Evolutionary conservation across 371 early-diverging fungal species (phyloP).

Genomic region (Mortierella sp.): DNA sequence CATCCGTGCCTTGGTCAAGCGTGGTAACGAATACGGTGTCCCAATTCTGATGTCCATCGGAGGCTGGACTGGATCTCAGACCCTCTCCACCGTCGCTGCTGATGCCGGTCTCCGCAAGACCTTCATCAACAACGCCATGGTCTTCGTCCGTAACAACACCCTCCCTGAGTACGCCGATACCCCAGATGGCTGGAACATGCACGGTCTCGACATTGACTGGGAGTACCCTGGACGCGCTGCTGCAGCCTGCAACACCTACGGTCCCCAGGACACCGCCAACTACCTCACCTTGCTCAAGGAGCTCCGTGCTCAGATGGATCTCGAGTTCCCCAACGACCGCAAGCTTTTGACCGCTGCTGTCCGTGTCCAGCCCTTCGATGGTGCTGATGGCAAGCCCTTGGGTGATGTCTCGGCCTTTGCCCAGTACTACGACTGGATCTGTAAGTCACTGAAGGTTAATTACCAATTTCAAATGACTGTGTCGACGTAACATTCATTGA

Average conservation of each 20-base stretch:
- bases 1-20: slow-evolving; percentile 58
- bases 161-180: slow-evolving; percentile 32
- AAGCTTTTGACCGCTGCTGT: slow-evolving; percentile 75
- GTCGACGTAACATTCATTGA: too few species aligned
- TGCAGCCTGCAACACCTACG: slow-evolving; percentile 69
- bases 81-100: slow-evolving; percentile 70
- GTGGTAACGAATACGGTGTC: slow-evolving; percentile 66
- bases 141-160: slow-evolving; percentile 56
- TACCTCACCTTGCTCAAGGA: slow-evolving; percentile 68
- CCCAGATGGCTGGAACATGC: slow-evolving; percentile 57
- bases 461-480: too few species aligned
- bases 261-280: slow-evolving; percentile 64
- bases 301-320: slow-evolving; percentile 71
- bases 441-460: too few species aligned
- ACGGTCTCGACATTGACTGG: slow-evolving; percentile 75
- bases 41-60: slow-evolving; percentile 80
- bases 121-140: slow-evolving; percentile 63
- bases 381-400: slow-evolving; percentile 63
- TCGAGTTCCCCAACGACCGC: slow-evolving; percentile 61
- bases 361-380: slow-evolving; percentile 73
- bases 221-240: slow-evolving; percentile 80
- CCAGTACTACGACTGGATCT: slow-evolving; percentile 73
- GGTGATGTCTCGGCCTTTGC: slow-evolving; percentile 69
- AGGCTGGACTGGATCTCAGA: slow-evolving; percentile 82
- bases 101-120: slow-evolving; percentile 55